Evolutionary conservation across 2,329 filamentous ascomycete species (phyloP).

Genomic region (Sarocladium strictum): DNA sequence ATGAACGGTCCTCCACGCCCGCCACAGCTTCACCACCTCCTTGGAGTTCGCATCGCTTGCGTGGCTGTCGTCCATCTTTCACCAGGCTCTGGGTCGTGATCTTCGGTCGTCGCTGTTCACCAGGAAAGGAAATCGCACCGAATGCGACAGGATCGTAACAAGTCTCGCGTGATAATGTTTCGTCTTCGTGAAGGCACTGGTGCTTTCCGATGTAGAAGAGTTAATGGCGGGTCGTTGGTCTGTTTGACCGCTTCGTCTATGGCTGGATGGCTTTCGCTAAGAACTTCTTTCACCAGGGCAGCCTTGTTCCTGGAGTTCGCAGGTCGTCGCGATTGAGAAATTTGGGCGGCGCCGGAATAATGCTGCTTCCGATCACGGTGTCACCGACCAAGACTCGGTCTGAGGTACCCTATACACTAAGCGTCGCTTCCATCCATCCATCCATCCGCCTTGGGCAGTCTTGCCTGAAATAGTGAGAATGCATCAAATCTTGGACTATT

Average conservation of each 20-base stretch:
- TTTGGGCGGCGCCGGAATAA: constrained; percentile 2
- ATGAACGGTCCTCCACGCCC: constrained; percentile 86
- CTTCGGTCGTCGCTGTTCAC: constrained; percentile 1
- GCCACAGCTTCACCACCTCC: constrained; percentile 70
- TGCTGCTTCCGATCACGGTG: neutral
- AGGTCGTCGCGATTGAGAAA: neutral
- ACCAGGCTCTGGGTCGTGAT: neutral
- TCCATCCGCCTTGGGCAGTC: too few species aligned
- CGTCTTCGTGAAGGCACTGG: neutral
- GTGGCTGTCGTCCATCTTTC: constrained; percentile 34
- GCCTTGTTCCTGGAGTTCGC: neutral
- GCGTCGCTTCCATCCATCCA: too few species aligned
- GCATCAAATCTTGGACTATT: too few species aligned
- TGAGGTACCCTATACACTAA: neutral
- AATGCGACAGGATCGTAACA: neutral
- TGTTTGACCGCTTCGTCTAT: neutral
- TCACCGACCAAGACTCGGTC: neutral
- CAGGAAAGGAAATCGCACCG: neutral
- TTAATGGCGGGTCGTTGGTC: too few species aligned
- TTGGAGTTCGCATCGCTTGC: constrained; percentile 45
- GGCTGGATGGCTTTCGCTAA: neutral
- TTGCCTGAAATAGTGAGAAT: too few species aligned
- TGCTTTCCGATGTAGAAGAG: too few species aligned
- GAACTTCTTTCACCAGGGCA: constrained; percentile 4
- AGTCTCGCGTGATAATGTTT: too few species aligned